Conservation (phyloP, 2,329 filamentous ascomycete species). For the Exophiala sp. region DNA sequence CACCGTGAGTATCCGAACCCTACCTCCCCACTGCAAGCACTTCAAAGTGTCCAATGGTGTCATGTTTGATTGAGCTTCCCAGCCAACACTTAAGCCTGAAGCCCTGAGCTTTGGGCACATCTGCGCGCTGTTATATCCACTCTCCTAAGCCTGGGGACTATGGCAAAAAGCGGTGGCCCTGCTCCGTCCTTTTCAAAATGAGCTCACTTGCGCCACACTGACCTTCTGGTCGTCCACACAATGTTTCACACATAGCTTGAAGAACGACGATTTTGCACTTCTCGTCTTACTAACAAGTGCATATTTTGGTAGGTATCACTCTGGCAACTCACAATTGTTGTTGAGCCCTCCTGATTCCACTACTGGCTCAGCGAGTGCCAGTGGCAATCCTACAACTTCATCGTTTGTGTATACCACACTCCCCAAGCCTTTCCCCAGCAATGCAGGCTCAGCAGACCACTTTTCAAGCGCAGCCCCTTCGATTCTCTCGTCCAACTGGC, state of each 20-base stretch:
- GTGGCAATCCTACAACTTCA: conserved; percentile 50
- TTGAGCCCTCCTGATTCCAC: conserved; percentile 52
- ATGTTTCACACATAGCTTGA: conserved; percentile 17
- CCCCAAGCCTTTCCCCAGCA: conserved; percentile 35
- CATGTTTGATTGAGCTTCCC: neutral
- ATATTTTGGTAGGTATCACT: conserved; percentile 21
- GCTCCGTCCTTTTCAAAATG: conserved; percentile 20
- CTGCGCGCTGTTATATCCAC: conserved; percentile 10
- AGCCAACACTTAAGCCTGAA: conserved; percentile 2
- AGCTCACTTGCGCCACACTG: conserved; percentile 21
- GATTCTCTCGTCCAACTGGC: conserved; percentile 29
- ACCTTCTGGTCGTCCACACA: conserved; percentile 24
- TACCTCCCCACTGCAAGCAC: conserved; percentile 7
- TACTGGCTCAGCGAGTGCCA: conserved; percentile 53
- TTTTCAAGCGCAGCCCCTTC: conserved; percentile 22
- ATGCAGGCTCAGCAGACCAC: conserved; percentile 23
- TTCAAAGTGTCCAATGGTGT: conserved; percentile 9
- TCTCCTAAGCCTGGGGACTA: conserved; percentile 2
- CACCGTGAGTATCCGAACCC: conserved; percentile 23
- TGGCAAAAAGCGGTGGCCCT: conserved; percentile 7
- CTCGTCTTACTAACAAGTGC: conserved; percentile 17
- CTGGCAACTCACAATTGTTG: conserved; percentile 43
- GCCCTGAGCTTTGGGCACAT: conserved; percentile 18
- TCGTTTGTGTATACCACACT: conserved; percentile 44
- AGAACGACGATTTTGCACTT: conserved; percentile 1